Conservation (phyloP, 2,329 filamentous ascomycete genomes). For the Nemania sp. region DNA sequence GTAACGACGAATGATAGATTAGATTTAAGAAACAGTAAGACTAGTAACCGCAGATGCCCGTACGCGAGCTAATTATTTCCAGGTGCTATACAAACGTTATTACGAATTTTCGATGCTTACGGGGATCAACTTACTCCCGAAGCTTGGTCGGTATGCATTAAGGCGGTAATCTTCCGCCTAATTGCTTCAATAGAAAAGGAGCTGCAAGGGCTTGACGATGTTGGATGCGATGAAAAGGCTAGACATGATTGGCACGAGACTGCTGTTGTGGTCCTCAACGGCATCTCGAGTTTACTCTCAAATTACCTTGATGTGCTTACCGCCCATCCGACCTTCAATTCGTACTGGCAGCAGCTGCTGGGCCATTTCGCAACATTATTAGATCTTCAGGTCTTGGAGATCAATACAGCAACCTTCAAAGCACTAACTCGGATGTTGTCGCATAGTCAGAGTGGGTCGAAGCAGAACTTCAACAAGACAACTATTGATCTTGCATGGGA, state of each 20-base stretch:
- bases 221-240: constrained; percentile 56
- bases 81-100: constrained; percentile 87
- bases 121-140: constrained; percentile 81
- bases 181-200: constrained; percentile 75
- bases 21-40: constrained; percentile 80
- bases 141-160: constrained; percentile 86
- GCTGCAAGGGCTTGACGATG: constrained; percentile 56
- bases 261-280: constrained; percentile 78
- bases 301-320: constrained; percentile 81
- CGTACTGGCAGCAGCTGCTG: constrained; percentile 81
- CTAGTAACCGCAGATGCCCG: constrained; percentile 15
- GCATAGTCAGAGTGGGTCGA: constrained; percentile 58
- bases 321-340: constrained; percentile 72
- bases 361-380: constrained; percentile 74
- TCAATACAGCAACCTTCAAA: constrained; percentile 78
- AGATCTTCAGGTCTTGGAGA: constrained; percentile 72
- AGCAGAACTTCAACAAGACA: constrained; percentile 59
- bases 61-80: constrained; percentile 52
- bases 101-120: constrained; percentile 92
- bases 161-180: constrained; percentile 83
- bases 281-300: constrained; percentile 78
- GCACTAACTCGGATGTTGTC: constrained; percentile 74
- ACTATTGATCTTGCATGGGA: constrained; percentile 74
- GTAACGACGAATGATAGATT: constrained; percentile 78
- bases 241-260: constrained; percentile 78